Percentiles rank a stretch among this genome's conserved stretches.
Conservation (phyloP, 805 yeast species). For the Hanseniaspora opuntiae region DNA sequence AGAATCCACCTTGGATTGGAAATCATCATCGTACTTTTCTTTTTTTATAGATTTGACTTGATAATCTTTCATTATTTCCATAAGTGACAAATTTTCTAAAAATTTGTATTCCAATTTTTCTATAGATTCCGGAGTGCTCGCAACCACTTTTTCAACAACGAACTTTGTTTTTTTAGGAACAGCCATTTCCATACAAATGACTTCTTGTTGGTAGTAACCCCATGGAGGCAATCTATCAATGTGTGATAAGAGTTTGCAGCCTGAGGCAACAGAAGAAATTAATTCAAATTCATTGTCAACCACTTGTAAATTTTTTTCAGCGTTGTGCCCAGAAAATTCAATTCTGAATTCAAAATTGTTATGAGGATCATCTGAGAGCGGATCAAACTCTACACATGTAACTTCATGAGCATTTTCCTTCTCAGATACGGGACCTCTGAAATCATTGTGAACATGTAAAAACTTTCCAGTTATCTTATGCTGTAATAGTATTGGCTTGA, state of each 20-base stretch:
- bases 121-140: constrained; percentile 17
- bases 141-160: constrained; percentile 52
- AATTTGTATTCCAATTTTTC: constrained; percentile 17
- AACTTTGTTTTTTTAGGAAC: constrained; percentile 54
- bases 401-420: constrained; percentile 85
- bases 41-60: constrained; percentile 10
- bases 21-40: constrained; percentile 13
- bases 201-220: constrained; percentile 80
- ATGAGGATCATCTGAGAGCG: constrained; percentile 45
- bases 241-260: constrained; percentile 66
- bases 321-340: not conserved
- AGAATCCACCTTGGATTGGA: not conserved
- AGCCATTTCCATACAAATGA: constrained; percentile 69
- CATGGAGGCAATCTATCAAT: constrained; percentile 62
- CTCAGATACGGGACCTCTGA: constrained; percentile 77
- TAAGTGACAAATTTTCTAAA: constrained; percentile 15
- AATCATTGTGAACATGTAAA: constrained; percentile 49
- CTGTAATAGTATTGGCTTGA: constrained; percentile 48
- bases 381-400: constrained; percentile 30
- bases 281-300: constrained; percentile 17
- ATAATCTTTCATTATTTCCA: constrained; percentile 18
- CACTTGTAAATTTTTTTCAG: not conserved
- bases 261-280: constrained; percentile 26
- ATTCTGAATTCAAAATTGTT: constrained; percentile 36
- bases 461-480: constrained; percentile 58